Evolutionary conservation across 495 filamentous ascomycete species (phyloP), one percentile per base, ranked within the genome.

Genomic region (Tuber umbilicatum): DNA sequence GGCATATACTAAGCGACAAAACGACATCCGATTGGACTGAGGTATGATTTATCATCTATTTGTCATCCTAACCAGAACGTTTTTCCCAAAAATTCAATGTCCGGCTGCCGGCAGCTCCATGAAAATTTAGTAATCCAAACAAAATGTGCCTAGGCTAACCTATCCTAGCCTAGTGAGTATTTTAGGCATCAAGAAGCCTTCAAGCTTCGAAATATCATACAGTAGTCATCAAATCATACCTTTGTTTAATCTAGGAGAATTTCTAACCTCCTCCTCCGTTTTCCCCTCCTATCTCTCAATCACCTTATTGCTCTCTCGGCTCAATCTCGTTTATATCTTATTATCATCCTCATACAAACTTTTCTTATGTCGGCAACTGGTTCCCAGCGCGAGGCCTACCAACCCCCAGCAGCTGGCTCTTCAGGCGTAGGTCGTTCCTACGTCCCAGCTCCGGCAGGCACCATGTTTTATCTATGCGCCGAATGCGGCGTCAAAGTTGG

Each of bases 381-480:
- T 43, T 72, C 77, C 17, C 77, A 78, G 55, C 88, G 88, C 83
- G 89, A 90, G 85, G 83, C 85, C 69, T 91, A 91, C 83, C 86
- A 88, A 71, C 85, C 88, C 69, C 88, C 89, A 21, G 86, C 85
- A 42, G 64, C 71, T 27, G 79, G 71, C 16, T 81, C 83, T 19
- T 72, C 72, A 68, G 75, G 70, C 31, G 40, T 60, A 45, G 78
- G 79, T 70, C 80, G 80, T 71, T 79, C 83, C 45, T 82, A 84
- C 77, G 74, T 75, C 50, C 74, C 79, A 68, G 67, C 75, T 71
- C 77, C 81, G 69, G 77, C 77, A 0, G 74, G 80, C 73, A 84
- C 87, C 35, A 94, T 97, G 82, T 87, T 88, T 79, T 99, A 99
- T 86, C 87, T 92, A 70, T 99, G 95, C 86, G 95, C 94, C 83